Base-by-base conservation (phyloP, 441 rosid genomes). In the Erodium trifolium region DNA sequence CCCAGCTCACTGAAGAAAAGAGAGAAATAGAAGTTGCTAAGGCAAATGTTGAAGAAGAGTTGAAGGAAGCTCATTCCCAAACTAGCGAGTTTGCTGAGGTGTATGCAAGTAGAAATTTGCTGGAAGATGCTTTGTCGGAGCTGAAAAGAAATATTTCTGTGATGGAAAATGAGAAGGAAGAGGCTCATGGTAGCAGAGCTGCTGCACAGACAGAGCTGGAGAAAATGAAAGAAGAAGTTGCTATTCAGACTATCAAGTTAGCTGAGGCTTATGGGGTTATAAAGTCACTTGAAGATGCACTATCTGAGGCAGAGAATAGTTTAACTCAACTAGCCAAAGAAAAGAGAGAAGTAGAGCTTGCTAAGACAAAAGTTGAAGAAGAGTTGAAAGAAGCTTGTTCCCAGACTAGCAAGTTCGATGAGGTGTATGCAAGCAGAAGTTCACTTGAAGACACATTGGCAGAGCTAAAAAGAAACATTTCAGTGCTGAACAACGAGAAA, bases 401-500 rank as follows among this genome's bases (percentile, higher is more conserved):
- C 66, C 88, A 83, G 65, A 71, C 82, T 69, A 78, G 76, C 75
- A 85, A 85, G 77, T 74, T 83, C 65, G 79, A 70, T 47, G 95
- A 87, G 81, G 86, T 80, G 75, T 71, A 53, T 73, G 86, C 81
- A 65, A 66, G 76, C 72, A 84, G 71, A 77, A 80, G 78, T 67
- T 79, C 91, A 6, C 85, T 89, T 77, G 96, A 90, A 82, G 85
- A 83, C 74, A 87, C 88, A 72, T 80, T 93, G 75, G 78, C 71
- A 59, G 74, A 72, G 69, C 91, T 91, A 45, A 91, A 87, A 77
- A 82, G 66, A 70, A 83, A 81, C 71, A 79, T 85, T 74, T 78
- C 83, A 49, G 76, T 77, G 63, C 79, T 88, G 62, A 75, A 75
- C 67, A 83, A 71, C 77, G 94, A 85, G 81, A 87, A 84, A 75